Evolutionary conservation across 306 rosid genomes (phyloP).

Genomic region (Cucurbita moschata): DNA sequence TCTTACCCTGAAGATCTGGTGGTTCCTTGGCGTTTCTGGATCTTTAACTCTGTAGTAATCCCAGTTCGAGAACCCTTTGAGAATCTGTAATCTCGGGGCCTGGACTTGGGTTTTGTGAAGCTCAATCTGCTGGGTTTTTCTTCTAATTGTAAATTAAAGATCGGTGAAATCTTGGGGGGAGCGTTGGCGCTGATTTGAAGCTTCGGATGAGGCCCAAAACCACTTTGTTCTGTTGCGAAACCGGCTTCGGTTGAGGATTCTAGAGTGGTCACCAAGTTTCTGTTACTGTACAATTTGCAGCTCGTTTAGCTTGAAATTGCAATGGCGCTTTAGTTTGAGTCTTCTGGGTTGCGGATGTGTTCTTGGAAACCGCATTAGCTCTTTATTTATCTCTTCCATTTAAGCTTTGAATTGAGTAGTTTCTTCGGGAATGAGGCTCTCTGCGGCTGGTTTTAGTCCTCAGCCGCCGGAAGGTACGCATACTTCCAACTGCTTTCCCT

Average conservation of each 20-base stretch:
- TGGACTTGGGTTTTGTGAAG: neutral
- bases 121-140: neutral
- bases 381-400: neutral
- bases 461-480: slow-evolving; percentile 70
- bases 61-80: neutral
- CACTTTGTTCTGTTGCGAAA: slow-evolving; percentile 31
- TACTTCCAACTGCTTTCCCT: neutral
- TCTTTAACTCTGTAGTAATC: neutral
- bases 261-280: slow-evolving; percentile 17
- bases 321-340: slow-evolving; percentile 11
- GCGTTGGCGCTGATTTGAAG: slow-evolving; percentile 24
- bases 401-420: slow-evolving; percentile 5
- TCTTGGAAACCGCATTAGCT: neutral
- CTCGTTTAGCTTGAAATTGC: slow-evolving; percentile 14
- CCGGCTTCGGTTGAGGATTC: slow-evolving; percentile 65
- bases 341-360: slow-evolving; percentile 18
- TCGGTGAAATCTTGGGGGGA: slow-evolving; percentile 18
- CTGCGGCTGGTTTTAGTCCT: slow-evolving; percentile 83
- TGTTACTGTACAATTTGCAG: slow-evolving; percentile 7
- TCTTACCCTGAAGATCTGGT: slow-evolving; percentile 50
- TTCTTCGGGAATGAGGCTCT: slow-evolving; percentile 54
- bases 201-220: slow-evolving; percentile 61
- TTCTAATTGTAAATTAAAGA: neutral
- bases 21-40: slow-evolving; percentile 10
- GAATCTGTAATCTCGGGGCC: neutral